Evolutionary conservation across 768 basidiomycete genomes (phyloP), one percentile per base, ranked within the genome.

Genomic region (Podaxis sp.): DNA sequence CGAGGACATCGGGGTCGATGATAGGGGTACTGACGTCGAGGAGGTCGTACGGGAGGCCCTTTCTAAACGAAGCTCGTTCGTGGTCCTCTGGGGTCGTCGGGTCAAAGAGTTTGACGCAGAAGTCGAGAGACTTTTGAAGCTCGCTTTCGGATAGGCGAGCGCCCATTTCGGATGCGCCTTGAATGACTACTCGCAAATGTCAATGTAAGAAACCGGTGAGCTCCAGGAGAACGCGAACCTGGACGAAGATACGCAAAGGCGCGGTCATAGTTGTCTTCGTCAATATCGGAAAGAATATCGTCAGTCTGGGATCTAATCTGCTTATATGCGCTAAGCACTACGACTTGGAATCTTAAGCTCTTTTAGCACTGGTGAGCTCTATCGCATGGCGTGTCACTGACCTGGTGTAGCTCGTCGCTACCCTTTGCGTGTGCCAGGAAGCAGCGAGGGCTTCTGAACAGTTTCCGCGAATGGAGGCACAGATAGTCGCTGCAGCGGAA

Each of bases 111-210:
- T 87, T 84, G 53, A 86, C 82, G 70, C 90, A 92, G 71, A 93
- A 93, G 72, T 92, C 88, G 24, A 93, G 79, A 17, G 91, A 88
- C 61, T 80, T 85, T 66, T 91, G 87, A 0, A 93, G 80, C 72
- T 93, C 91, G 52, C 76, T 79, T 72, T 90, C 90, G 2, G 88
- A 90, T 38, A 92, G 79, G 15, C 81, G 84, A 36, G 78, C 76
- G 13, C 90, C 91, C 82, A 92, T 86, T 64, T 93, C 91, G 0
- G 87, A 87, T 49, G 87, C 87, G 5, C 91, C 91, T 73, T 92
- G 91, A 40, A 92, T 92, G 30, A 93, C 91, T 92, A 63, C 1
- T 33, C 19, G 39, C 30, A 48, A 28, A 54, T 30, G 61, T 64
- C 42, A 63, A 38, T 26, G 15, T 11, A 33, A 28, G 44, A 6